phyloP scores from a whole-genome alignment of 139 green algal genomes.

The Coelastrella sp. region DNA sequence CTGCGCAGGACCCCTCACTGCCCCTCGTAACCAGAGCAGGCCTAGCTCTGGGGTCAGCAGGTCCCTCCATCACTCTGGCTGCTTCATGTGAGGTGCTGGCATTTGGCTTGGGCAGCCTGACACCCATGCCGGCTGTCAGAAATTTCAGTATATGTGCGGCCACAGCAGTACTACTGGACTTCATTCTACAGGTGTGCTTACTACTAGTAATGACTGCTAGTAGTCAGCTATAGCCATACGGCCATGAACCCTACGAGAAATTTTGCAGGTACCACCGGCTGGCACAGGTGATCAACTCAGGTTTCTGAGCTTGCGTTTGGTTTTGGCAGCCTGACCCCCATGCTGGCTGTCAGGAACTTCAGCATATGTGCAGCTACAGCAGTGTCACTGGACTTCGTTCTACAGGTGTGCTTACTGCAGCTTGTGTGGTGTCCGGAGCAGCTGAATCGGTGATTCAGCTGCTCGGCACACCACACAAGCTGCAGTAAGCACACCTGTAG shows the following conservation, averaged over 20 bases:
- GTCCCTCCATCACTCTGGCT: conserved; percentile 92
- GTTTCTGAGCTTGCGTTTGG: conserved; percentile 86
- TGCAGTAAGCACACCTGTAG: conserved; percentile 84
- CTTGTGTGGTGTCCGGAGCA: no score
- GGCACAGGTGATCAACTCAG: no score
- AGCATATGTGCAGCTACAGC: conserved; percentile 83
- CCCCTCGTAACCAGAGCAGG: conserved; percentile 75
- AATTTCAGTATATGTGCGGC: conserved; percentile 90
- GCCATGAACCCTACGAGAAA: no score
- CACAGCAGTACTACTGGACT: conserved; percentile 88
- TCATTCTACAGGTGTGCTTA: conserved; percentile 82
- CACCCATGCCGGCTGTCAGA: conserved; percentile 87
- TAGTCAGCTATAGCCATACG: no score
- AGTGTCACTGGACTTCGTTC: conserved; percentile 85
- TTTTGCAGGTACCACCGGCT: no score
- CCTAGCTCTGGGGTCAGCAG: conserved; percentile 77
- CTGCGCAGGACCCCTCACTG: conserved; percentile 52
- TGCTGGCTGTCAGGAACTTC: conserved; percentile 93
- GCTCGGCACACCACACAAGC: no score
- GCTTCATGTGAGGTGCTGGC: conserved; percentile 83
- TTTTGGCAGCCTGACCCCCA: conserved; percentile 79
- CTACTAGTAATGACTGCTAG: no score
- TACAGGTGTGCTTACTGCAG: conserved; percentile 85
- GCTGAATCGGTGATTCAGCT: no score
- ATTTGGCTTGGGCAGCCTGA: conserved; percentile 83